phyloP scores from a whole-genome alignment of 352 stramenopile genomes.

The Phytophthora idaei region DNA sequence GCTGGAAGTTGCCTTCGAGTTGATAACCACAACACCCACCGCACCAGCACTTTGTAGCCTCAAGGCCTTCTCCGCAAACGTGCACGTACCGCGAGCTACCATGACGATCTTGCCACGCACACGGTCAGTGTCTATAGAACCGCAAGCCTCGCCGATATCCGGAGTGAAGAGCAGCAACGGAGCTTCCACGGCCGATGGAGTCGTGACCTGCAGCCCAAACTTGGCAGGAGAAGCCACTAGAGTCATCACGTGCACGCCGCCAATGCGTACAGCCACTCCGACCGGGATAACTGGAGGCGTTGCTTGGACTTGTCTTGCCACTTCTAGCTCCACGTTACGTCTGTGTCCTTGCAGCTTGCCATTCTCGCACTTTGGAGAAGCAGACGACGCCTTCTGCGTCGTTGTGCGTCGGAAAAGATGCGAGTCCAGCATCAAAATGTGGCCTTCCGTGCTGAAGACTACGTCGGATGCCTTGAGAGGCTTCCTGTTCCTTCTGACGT shows the following conservation, averaged over 20 bases:
- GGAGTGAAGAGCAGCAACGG: constrained; percentile 52
- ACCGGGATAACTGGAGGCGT: constrained; percentile 41
- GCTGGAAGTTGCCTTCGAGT: constrained; percentile 55
- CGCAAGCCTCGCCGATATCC: constrained; percentile 57
- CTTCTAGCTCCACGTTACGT: constrained; percentile 44
- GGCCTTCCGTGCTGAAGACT: constrained; percentile 85
- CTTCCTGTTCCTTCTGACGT: constrained; percentile 26
- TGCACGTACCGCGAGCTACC: constrained; percentile 68
- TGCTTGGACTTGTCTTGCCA: constrained; percentile 16
- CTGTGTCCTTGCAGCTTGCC: constrained; percentile 49
- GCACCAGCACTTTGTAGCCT: constrained; percentile 64
- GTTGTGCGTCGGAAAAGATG: constrained; percentile 49
- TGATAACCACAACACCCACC: constrained; percentile 69
- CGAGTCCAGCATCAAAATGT: constrained; percentile 71
- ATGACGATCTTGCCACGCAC: constrained; percentile 73
- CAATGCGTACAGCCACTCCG: constrained; percentile 63
- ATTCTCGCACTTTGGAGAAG: constrained; percentile 54
- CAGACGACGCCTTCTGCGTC: constrained; percentile 9
- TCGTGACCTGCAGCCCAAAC: constrained; percentile 63
- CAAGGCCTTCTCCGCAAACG: constrained; percentile 81
- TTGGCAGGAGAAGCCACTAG: constrained; percentile 66
- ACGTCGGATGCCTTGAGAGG: constrained; percentile 71
- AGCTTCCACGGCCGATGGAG: constrained; percentile 54
- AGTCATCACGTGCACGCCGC: constrained; percentile 69
- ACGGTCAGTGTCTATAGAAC: constrained; percentile 28